These are phyloP conservation scores for Cnidoscolus chayamansa DNA, from an alignment of 441 rosid genomes.

Conservation along the genomic window DNA sequence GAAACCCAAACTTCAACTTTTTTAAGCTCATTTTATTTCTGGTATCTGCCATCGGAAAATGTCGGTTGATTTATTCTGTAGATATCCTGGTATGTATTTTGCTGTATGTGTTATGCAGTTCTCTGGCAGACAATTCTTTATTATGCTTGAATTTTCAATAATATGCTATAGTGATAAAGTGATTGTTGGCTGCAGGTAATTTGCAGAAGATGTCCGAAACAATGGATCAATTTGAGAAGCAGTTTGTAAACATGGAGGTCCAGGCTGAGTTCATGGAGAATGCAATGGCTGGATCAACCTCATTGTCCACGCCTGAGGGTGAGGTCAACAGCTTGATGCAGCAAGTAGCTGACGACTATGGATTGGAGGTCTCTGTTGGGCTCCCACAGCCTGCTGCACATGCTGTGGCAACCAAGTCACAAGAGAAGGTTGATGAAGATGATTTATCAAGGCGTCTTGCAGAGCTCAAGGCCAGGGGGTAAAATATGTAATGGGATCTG, in stretches of 20 bases:
- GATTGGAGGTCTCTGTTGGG: constrained; percentile 87
- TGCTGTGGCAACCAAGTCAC: constrained; percentile 58
- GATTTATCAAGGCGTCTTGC: constrained; percentile 89
- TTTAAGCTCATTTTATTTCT: neutral
- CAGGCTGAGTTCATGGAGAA: constrained; percentile 96
- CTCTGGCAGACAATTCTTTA: neutral
- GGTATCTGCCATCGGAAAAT: neutral
- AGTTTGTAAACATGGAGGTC: constrained; percentile 93
- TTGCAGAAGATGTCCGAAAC: constrained; percentile 94
- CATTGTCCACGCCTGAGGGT: constrained; percentile 87
- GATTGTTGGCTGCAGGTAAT: constrained; percentile 45
- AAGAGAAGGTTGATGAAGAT: constrained; percentile 86
- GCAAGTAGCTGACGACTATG: constrained; percentile 87
- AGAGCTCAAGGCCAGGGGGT: constrained; percentile 84
- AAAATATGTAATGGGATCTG: constrained; percentile 17
- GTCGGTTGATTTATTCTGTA: neutral
- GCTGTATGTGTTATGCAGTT: neutral
- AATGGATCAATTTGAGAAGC: constrained; percentile 91
- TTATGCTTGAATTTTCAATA: neutral
- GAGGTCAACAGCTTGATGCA: constrained; percentile 95
- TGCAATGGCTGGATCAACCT: constrained; percentile 93
- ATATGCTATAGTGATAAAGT: neutral
- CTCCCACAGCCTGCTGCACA: constrained; percentile 87
- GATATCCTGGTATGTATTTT: neutral
- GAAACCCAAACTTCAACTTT: neutral